These are phyloP conservation scores for Saccharomyces kudriavzevii DNA, from an alignment of 805 yeast species.

Conservation along the genomic window DNA sequence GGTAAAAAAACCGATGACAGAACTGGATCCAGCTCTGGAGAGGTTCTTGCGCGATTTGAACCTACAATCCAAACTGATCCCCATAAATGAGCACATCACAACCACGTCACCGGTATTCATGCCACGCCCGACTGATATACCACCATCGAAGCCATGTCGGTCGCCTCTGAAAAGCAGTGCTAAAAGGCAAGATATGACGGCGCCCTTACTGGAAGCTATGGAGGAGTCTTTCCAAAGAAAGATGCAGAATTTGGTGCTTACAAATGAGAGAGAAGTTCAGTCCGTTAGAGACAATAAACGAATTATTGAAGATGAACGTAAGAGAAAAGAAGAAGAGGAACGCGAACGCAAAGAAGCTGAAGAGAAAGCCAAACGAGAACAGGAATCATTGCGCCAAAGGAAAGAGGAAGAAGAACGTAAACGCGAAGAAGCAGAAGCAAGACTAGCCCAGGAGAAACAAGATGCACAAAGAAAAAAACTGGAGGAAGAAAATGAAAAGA, in stretches of 20 bases:
- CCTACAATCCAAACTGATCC: constrained; percentile 13
- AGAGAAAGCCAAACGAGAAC: background rate
- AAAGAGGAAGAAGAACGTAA: constrained; percentile 9
- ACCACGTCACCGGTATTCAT: background rate
- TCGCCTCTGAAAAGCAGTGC: background rate
- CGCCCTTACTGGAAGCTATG: constrained; percentile 3
- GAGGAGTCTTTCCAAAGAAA: constrained; percentile 6
- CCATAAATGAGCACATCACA: background rate
- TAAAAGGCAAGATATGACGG: background rate
- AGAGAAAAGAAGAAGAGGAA: constrained; percentile 4
- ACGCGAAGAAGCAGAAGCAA: constrained; percentile 10
- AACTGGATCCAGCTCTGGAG: constrained; percentile 12
- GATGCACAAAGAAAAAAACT: constrained; percentile 21
- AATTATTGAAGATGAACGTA: constrained; percentile 4
- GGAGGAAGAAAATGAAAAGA: constrained; percentile 15
- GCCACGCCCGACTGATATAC: background rate
- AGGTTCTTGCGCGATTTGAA: constrained; percentile 9
- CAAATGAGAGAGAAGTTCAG: constrained; percentile 8
- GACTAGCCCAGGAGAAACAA: constrained; percentile 18
- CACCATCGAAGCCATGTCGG: background rate
- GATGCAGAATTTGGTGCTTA: constrained; percentile 5
- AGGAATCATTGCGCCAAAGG: background rate
- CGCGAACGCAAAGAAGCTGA: constrained; percentile 2
- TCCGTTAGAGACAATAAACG: constrained; percentile 2
- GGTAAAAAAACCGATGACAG: background rate